Evolutionary conservation across 1,284 basidiomycete genomes (phyloP).

Genomic region (Anthracocystis walkeri): DNA sequence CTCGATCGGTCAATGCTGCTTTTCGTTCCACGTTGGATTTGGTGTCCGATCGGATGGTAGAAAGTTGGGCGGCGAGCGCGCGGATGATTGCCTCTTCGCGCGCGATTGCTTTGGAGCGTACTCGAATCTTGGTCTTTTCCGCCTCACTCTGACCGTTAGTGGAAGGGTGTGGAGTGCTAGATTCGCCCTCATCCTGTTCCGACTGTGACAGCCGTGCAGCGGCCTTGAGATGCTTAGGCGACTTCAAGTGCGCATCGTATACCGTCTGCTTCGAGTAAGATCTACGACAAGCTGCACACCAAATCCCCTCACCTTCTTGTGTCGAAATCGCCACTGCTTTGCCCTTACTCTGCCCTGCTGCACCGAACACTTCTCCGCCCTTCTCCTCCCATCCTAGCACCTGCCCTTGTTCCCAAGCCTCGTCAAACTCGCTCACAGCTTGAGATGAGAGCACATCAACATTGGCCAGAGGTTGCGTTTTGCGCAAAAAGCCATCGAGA

Average conservation of each 20-base stretch:
- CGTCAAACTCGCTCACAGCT: slow-evolving; percentile 79
- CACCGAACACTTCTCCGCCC: slow-evolving; percentile 69
- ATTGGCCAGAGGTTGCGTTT: slow-evolving; percentile 88
- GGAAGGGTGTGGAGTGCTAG: neutral
- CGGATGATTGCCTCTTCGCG: slow-evolving; percentile 56
- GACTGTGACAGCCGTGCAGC: slow-evolving; percentile 77
- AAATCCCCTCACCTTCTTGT: slow-evolving; percentile 76
- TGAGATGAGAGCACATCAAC: slow-evolving; percentile 78
- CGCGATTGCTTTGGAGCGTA: slow-evolving; percentile 53
- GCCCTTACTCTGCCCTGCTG: slow-evolving; percentile 59
- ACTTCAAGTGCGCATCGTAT: slow-evolving; percentile 93
- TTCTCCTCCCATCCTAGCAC: slow-evolving; percentile 79
- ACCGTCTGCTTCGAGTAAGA: slow-evolving; percentile 96
- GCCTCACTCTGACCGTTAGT: slow-evolving; percentile 14
- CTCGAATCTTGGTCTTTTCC: slow-evolving; percentile 35
- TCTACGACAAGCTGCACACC: slow-evolving; percentile 95
- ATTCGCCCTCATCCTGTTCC: slow-evolving; percentile 2
- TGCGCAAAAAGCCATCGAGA: slow-evolving; percentile 85
- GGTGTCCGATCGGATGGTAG: slow-evolving; percentile 72
- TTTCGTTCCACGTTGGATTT: slow-evolving; percentile 95
- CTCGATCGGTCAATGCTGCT: slow-evolving; percentile 93
- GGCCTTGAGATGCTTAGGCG: slow-evolving; percentile 94
- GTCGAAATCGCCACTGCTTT: slow-evolving; percentile 22
- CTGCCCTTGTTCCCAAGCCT: slow-evolving; percentile 82
- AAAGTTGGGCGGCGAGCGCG: slow-evolving; percentile 41